phyloP scores from a whole-genome alignment of 2,329 filamentous ascomycete species.

The Alternaria infectoria region DNA sequence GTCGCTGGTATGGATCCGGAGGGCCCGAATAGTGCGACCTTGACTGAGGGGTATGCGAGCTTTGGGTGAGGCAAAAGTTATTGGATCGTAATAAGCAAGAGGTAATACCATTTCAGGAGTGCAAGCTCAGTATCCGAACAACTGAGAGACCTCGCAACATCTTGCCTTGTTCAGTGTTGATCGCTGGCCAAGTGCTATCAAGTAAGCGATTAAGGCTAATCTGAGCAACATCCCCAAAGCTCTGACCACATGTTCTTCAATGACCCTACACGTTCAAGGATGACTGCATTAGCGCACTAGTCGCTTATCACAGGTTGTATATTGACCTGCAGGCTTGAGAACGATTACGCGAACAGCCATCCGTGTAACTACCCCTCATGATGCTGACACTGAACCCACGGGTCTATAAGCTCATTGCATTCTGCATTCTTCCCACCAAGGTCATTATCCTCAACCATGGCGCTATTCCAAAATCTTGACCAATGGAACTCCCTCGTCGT shows the following conservation, averaged over 20 bases:
- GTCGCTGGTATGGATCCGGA: slow-evolving; percentile 5
- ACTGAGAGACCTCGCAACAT: not conserved
- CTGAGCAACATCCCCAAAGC: not conserved
- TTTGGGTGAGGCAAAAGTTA: not conserved
- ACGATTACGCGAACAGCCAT: not conserved
- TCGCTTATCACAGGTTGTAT: not conserved
- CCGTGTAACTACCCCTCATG: not conserved
- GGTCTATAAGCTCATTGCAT: not conserved
- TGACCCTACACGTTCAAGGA: not conserved
- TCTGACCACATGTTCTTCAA: not conserved
- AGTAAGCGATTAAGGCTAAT: not conserved
- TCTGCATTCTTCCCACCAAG: not conserved
- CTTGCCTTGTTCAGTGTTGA: not conserved
- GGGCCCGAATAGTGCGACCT: not conserved
- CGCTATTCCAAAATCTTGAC: not conserved
- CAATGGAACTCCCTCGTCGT: not conserved
- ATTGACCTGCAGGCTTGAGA: not conserved
- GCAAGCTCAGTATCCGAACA: not conserved
- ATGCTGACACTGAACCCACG: not conserved
- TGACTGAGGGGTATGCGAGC: not conserved
- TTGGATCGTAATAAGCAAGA: not conserved
- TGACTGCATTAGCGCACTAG: not conserved
- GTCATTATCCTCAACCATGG: not conserved
- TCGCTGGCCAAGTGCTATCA: not conserved
- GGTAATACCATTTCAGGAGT: not conserved